Conservation (phyloP, 2,329 filamentous ascomycete species). For the Sarocladium brachiariae region DNA sequence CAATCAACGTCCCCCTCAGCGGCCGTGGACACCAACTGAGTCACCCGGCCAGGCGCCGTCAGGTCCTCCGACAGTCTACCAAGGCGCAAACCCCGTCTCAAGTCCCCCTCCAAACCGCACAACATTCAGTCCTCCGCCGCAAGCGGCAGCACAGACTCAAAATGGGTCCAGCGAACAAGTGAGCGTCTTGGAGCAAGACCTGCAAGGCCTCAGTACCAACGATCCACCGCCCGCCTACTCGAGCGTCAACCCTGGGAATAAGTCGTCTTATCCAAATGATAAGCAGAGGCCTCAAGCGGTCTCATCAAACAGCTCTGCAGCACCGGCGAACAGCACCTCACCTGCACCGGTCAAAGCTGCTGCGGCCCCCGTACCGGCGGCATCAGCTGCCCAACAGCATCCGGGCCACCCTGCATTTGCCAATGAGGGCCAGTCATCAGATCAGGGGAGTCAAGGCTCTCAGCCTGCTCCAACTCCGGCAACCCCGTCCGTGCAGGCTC, state of each 20-base stretch:
- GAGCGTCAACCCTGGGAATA: conserved; percentile 52
- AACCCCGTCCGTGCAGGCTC: conserved; percentile 29
- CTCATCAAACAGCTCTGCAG: conserved; percentile 17
- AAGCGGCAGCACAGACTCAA: conserved; percentile 25
- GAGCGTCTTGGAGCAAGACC: conserved; percentile 77
- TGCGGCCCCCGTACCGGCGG: conserved; percentile 19
- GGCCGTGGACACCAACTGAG: conserved; percentile 95
- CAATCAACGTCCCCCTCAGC: conserved; percentile 27
- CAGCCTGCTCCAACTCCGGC: conserved; percentile 36
- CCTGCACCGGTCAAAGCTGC: conserved; percentile 18
- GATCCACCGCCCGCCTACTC: conserved; percentile 95
- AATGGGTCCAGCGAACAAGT: conserved; percentile 41
- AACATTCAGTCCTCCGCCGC: conserved; percentile 36
- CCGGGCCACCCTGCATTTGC: conserved; percentile 83
- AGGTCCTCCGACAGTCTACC: conserved; percentile 85
- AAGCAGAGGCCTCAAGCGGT: conserved; percentile 53
- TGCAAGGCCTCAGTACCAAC: conserved; percentile 72
- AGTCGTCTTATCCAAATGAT: conserved; percentile 67
- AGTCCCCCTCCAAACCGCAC: conserved; percentile 38
- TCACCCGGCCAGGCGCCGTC: conserved; percentile 78
- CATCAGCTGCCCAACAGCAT: conserved; percentile 46
- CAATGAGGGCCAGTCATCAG: conserved; percentile 60
- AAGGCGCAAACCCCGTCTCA: conserved; percentile 68
- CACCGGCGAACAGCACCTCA: conserved; percentile 23
- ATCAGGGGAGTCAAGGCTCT: conserved; percentile 41